Evolutionary conservation across 768 basidiomycete species (phyloP).

Genomic region (Suillus ampliporus): DNA sequence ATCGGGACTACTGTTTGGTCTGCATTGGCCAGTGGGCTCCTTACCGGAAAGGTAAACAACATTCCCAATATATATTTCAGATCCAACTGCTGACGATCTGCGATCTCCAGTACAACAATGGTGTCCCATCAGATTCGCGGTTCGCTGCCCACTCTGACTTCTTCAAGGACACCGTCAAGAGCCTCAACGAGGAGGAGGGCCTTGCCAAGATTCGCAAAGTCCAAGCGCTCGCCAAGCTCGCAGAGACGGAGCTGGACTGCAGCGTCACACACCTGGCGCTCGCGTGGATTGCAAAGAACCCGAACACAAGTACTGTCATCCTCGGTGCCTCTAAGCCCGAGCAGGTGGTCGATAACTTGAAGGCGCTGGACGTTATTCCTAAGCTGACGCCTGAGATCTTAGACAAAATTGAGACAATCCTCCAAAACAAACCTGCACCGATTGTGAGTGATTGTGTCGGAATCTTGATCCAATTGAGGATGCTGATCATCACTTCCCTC

Average conservation of each 20-base stretch:
- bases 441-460: slow-evolving; percentile 28
- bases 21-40: slow-evolving; percentile 57
- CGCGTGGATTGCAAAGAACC: slow-evolving; percentile 59
- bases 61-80: neutral
- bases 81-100: neutral
- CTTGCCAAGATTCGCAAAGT: slow-evolving; percentile 54
- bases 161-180: slow-evolving; percentile 51
- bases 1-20: slow-evolving; percentile 60
- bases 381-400: slow-evolving; percentile 58
- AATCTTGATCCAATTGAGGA: neutral
- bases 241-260: slow-evolving; percentile 51
- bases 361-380: slow-evolving; percentile 57
- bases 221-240: slow-evolving; percentile 50
- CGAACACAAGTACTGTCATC: slow-evolving; percentile 54
- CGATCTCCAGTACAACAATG: slow-evolving; percentile 48
- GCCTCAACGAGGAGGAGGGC: slow-evolving; percentile 48
- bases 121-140: slow-evolving; percentile 57
- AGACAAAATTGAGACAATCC: slow-evolving; percentile 56
- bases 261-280: slow-evolving; percentile 57
- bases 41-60: slow-evolving; percentile 54
- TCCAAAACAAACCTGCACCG: slow-evolving; percentile 45
- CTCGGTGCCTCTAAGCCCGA: slow-evolving; percentile 54
- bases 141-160: slow-evolving; percentile 53
- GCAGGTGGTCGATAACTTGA: slow-evolving; percentile 54
- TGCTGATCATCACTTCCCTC: neutral